Base-by-base conservation (phyloP, 306 rosid species). In the Vicia faba region DNA sequence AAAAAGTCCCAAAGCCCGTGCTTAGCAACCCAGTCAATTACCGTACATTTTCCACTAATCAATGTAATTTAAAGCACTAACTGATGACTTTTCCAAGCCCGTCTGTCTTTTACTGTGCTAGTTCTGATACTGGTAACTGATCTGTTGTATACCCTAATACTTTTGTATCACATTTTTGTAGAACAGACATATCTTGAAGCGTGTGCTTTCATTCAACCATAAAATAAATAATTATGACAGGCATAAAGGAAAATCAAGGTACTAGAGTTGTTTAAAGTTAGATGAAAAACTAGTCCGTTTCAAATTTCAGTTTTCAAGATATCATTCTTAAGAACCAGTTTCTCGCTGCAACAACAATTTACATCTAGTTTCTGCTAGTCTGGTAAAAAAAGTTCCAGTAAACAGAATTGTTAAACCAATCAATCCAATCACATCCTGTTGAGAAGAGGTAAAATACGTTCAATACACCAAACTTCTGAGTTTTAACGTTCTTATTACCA, bases 291-390 rank as follows among this genome's bases (percentile, higher is more conserved):
- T 41, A 48, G 29, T 29, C 31, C 48, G 26, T 58, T 44, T 20
- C 67, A 57, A 45, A 45, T 58, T 35, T 23, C 62, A 50, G 48
- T 71, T 31, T 69, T 66, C 64, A 48, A 45, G 51, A 46, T 46
- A 56, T 19, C 26, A 46, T 46, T 11, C 15, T 45, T 38, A 49
- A 65, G 54, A 66, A 31, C 60, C 51, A 54, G 71, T 57, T 29
- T 48, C 18, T 68, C 25, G 25, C 28, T 51, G 36, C 36, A 31
- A 66, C 60, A 26, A 46, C 28, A 45, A 46, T 49, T 38, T 38
- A 38, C 43, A 38, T 45, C 67, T 45, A 43, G 50, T 56, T 73
- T 62, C 72, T 46, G 20, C n/a, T 25, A 12, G 43, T 38, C 43
- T 31, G 41, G 36, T 46, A 40, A 19, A 56, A 56, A 18, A 38